A percentile compares a stretch with the other conserved stretches of the same genome.
Conservation (phyloP, 108 stramenopile species). For the Nitzschia sp. region DNA sequence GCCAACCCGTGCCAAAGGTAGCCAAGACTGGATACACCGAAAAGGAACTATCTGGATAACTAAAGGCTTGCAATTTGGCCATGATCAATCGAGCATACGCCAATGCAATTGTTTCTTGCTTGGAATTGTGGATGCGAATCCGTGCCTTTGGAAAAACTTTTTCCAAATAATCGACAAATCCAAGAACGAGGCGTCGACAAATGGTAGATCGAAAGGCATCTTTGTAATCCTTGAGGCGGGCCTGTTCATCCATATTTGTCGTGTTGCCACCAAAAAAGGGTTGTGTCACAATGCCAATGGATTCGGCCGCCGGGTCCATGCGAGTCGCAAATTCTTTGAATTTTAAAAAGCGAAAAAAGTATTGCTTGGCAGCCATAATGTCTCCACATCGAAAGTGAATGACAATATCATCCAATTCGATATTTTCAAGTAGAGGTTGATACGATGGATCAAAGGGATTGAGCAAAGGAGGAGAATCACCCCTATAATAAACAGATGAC, state of each 20-base stretch:
- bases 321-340: slow-evolving; percentile 32
- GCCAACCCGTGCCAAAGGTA: neutral
- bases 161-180: slow-evolving; percentile 23
- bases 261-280: slow-evolving; percentile 16
- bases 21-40: slow-evolving; percentile 7
- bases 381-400: slow-evolving; percentile 52
- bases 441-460: neutral
- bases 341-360: slow-evolving; percentile 32
- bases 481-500: neutral
- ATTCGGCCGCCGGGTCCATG: slow-evolving; percentile 14
- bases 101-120: slow-evolving; percentile 33
- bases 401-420: slow-evolving; percentile 37
- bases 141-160: slow-evolving; percentile 22
- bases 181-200: neutral
- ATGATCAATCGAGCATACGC: slow-evolving; percentile 40
- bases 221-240: neutral
- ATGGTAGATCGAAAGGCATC: neutral
- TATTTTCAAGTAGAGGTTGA: slow-evolving; percentile 13
- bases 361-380: slow-evolving; percentile 13
- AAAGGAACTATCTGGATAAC: slow-evolving; percentile 7
- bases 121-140: slow-evolving; percentile 32
- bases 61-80: slow-evolving; percentile 29
- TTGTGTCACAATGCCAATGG: slow-evolving; percentile 48
- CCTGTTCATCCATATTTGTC: neutral
- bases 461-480: neutral